Evolutionary conservation across 2,329 filamentous ascomycete species (phyloP), one percentile per base, ranked within the genome.

Genomic region (Pyricularia grisea): DNA sequence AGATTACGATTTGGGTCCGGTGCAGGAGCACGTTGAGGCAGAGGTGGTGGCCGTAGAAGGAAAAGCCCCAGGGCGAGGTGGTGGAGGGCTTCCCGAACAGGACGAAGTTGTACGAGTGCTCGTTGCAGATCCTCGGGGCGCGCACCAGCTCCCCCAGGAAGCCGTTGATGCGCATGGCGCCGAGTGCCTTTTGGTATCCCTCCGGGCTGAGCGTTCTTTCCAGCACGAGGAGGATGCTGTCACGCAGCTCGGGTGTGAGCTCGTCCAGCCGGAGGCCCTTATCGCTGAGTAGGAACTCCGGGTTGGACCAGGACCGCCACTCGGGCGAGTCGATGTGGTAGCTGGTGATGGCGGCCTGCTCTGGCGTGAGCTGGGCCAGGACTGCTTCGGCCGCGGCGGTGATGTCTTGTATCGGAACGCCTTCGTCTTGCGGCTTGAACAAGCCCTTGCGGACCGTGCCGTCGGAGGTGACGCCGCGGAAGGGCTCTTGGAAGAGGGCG

Each of bases 21-120:
- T 88, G 85, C 69, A 93, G 82, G 75, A 93, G 90, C 27, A 91
- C 83, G 73, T 88, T 89, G 2, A 94, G 82, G 72, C 90, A 92
- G 2, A 94, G 82, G 73, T 94, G 92, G 76, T 94, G 92, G 7
- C 92, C 92, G 78, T 93, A 94, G 74, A 93, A 87, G 0, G 87
- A 86, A 78, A 87, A 91, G 0, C 90, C 91, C 91, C 91, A 93
- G 0, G 90, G 88, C 2, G 78, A 72, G 0, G 80, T 80, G 0
- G 79, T 75, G 0, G 87, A 88, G 0, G 89, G 89, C 11, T 78
- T 77, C 12, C 90, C 90, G 74, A 93, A 93, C 1, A 93, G 79
- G 50, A 87, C 85, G 70, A 92, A 90, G 78, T 93, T 93, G 82
- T 93, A 93, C 1, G 88, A 91, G 78, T 85, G 87, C 76, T 92